Evolutionary conservation across 2,329 filamentous ascomycete genomes (phyloP).

Genomic region (Exserohilum rostratum): DNA sequence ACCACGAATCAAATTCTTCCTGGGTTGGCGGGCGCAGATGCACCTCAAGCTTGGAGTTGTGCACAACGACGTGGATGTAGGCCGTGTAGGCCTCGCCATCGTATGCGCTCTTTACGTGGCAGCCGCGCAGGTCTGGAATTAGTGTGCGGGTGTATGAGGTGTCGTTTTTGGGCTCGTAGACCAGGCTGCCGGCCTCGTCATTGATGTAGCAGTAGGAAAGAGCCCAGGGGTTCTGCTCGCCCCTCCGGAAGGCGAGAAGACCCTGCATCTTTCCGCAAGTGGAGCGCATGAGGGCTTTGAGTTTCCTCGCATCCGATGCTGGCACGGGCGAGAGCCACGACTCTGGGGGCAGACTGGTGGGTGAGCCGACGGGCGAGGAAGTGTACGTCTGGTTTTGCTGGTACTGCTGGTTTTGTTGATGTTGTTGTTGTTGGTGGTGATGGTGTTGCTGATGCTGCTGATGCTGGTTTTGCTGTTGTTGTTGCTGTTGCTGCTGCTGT

Average conservation of each 20-base stretch:
- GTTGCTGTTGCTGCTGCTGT: conserved; percentile 8
- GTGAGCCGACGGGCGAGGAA: conserved; percentile 28
- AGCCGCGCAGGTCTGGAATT: conserved; percentile 76
- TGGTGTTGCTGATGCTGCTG: conserved; percentile 16
- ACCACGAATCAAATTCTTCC: conserved; percentile 77
- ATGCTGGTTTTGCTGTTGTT: conserved; percentile 4
- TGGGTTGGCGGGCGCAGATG: conserved; percentile 68
- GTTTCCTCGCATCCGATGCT: conserved; percentile 72
- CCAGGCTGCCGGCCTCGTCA: conserved; percentile 73
- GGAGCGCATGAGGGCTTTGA: conserved; percentile 77
- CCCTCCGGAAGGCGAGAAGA: conserved; percentile 73
- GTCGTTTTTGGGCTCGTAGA: conserved; percentile 74
- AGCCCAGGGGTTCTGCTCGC: conserved; percentile 68
- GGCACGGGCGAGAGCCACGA: conserved; percentile 52
- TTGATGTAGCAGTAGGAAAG: conserved; percentile 78
- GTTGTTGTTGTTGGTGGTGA: conserved; percentile 13
- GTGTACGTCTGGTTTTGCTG: conserved; percentile 18
- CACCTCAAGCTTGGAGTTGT: conserved; percentile 64
- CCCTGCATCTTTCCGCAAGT: conserved; percentile 81
- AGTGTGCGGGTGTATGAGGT: conserved; percentile 67
- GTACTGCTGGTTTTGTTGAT: conserved; percentile 5
- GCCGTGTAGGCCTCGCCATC: conserved; percentile 56
- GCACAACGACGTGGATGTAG: conserved; percentile 59
- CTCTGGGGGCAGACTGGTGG: conserved; percentile 36
- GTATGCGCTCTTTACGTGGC: conserved; percentile 64